Evolutionary conservation across 768 basidiomycete species (phyloP).

Genomic region (Rhodocollybia butyracea): DNA sequence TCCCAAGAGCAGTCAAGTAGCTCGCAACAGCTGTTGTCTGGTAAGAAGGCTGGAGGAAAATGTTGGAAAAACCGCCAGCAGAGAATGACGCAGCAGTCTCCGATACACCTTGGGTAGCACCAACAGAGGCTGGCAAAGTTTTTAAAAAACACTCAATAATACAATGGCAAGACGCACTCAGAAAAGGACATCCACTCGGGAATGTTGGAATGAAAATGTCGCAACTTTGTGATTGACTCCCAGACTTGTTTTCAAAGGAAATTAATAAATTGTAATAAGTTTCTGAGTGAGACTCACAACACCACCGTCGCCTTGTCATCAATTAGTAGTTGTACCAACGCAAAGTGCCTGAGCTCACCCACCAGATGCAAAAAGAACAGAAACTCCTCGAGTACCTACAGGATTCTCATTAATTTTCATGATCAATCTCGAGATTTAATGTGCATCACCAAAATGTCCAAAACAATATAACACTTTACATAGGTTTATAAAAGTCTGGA

Average conservation of each 20-base stretch:
- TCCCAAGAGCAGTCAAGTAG: slow-evolving; percentile 22
- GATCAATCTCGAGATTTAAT: no score
- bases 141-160: no score
- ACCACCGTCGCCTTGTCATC: slow-evolving; percentile 35
- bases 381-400: slow-evolving; percentile 48
- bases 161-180: no score
- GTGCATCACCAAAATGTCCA: no score
- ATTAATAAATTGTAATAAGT: not conserved
- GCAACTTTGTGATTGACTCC: slow-evolving; percentile 11
- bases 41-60: slow-evolving; percentile 27
- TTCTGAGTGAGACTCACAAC: no score
- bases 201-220: slow-evolving; percentile 33
- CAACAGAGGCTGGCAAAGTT: no score
- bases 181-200: slow-evolving; percentile 44
- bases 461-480: no score
- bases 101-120: slow-evolving; percentile 5
- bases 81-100: slow-evolving; percentile 45
- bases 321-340: not conserved
- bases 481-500: no score
- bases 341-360: slow-evolving; percentile 21
- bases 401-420: no score
- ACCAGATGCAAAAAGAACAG: slow-evolving; percentile 45
- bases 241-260: not conserved
- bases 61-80: slow-evolving; percentile 51
- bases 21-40: slow-evolving; percentile 22